Base-by-base conservation (phyloP, 1,139 yeast genomes). In the Pichia sp. region DNA sequence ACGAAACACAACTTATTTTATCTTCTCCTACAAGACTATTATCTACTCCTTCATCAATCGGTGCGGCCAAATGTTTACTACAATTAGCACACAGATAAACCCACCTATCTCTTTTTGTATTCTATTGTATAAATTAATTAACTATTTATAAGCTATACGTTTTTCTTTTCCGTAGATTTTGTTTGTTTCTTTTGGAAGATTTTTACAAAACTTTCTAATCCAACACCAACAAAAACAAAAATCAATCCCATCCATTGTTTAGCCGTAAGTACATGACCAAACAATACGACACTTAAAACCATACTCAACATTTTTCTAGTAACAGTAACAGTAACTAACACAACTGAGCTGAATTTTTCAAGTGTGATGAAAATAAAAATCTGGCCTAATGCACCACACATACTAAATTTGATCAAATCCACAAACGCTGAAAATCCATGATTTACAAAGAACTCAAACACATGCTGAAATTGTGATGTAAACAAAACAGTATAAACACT, bases 221-320 rank as follows among this genome's bases (percentile, higher is more conserved):
- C 75, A 41, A 86, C 78, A 0, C 97, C 97, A 3, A 78, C 75
- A 64, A 89, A 89, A 2, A 91, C 99, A 42, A 86, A 64, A 1
- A 61, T 49, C 6, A 91, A 80, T 0, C 97, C 97, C 1, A 66
- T 37, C 87, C 95, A 84, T 63, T 93, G 97, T 5, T 69, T 65
- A 1, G 44, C 7, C 25, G 67, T 70, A 51, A 91, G 72, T 5
- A 61, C 60, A 57, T 91, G 97, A 15, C 91, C 93, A 63, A 88
- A 91, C 52, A 91, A 67, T 3, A 86, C 60, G 40, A 91, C 96
- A 56, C 95, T 84, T 45, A 91, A 64, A 18, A 88, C 70, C 97
- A 91, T 89, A 38, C 96, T 87, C 40, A 88, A 68, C 96, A 91
- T 89, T 58, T 91, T 91, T 50, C 99, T 73, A 1, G 98, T 89